Conservation (phyloP, 2,329 filamentous ascomycete genomes). For the Aureobasidium sp. region DNA sequence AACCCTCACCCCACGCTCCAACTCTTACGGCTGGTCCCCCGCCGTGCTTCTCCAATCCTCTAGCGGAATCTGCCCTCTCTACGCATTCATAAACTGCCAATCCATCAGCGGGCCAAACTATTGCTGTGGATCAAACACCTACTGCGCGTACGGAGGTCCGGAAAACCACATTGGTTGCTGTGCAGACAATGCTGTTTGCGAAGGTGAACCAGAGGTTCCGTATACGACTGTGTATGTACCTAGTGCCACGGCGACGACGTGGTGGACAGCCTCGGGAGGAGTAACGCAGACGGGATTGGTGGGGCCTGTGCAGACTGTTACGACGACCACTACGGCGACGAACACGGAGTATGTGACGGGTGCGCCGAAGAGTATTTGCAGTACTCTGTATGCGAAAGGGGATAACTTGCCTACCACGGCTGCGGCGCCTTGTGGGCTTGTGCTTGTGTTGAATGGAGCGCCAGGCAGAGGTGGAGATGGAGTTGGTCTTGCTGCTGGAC, state of each 20-base stretch:
- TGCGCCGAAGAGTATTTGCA: background rate
- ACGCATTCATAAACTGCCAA: constrained; percentile 7
- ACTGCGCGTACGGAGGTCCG: constrained; percentile 3
- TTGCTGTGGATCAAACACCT: background rate
- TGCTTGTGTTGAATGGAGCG: background rate
- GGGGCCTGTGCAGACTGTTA: background rate
- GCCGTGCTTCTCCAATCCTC: background rate
- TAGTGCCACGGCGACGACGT: background rate
- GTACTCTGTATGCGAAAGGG: background rate
- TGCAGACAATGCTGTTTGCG: background rate
- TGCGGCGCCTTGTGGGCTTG: constrained; percentile 2
- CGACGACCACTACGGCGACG: background rate
- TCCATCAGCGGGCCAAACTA: background rate
- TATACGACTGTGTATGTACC: background rate
- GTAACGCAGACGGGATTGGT: background rate
- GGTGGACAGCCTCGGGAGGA: background rate
- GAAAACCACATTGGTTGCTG: constrained; percentile 7
- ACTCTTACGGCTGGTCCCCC: constrained; percentile 1
- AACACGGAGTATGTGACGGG: background rate
- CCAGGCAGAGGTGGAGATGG: background rate
- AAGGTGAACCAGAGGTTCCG: background rate
- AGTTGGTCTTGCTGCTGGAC: background rate
- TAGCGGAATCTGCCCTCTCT: background rate
- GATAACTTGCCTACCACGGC: constrained; percentile 5
- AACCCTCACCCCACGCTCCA: background rate